Conservation (phyloP, 192 early-diverging fungal species). For the Geosiphon pyriformis region DNA sequence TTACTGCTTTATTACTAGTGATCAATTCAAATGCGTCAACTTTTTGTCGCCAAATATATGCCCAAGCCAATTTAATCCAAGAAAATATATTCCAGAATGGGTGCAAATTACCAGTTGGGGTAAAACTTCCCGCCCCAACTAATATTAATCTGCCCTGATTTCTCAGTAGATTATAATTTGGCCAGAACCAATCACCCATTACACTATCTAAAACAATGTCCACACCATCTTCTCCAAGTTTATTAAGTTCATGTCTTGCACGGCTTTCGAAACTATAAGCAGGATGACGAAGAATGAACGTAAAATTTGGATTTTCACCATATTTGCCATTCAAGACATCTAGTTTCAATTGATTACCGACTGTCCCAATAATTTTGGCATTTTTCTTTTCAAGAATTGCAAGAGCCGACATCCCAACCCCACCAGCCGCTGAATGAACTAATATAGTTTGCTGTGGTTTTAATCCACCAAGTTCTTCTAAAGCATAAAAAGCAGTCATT, state of each 20-base stretch:
- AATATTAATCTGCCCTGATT: conserved; percentile 9
- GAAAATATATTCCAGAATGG: conserved; percentile 19
- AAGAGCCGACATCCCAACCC: conserved; percentile 4
- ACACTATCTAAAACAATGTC: conserved; percentile 24
- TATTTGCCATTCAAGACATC: conserved; percentile 16
- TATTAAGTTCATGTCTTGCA: conserved; percentile 2
- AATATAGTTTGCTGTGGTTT: conserved; percentile 4
- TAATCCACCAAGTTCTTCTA: conserved; percentile 9
- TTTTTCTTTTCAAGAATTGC: conserved; percentile 13
- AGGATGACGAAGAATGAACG: conserved; percentile 19
- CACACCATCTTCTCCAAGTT: background rate
- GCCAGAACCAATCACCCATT: conserved; percentile 25
- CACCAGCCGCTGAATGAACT: conserved; percentile 21
- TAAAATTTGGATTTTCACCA: conserved; percentile 14
- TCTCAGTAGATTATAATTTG: conserved; percentile 12
- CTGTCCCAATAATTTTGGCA: conserved; percentile 20
- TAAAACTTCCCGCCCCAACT: conserved; percentile 17
- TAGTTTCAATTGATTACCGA: conserved; percentile 11
- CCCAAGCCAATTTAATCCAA: conserved; percentile 20
- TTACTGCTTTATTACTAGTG: conserved; percentile 21
- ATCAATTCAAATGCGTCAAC: conserved; percentile 17
- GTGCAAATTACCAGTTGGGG: conserved; percentile 22
- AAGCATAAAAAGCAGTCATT: conserved; percentile 19
- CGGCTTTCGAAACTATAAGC: conserved; percentile 13
- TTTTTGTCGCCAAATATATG: conserved; percentile 22